A percentile compares a stretch with the other conserved stretches of the same genome.
phyloP scores from a whole-genome alignment of 495 filamentous ascomycete genomes.

The Chaetomium cochliodes region DNA sequence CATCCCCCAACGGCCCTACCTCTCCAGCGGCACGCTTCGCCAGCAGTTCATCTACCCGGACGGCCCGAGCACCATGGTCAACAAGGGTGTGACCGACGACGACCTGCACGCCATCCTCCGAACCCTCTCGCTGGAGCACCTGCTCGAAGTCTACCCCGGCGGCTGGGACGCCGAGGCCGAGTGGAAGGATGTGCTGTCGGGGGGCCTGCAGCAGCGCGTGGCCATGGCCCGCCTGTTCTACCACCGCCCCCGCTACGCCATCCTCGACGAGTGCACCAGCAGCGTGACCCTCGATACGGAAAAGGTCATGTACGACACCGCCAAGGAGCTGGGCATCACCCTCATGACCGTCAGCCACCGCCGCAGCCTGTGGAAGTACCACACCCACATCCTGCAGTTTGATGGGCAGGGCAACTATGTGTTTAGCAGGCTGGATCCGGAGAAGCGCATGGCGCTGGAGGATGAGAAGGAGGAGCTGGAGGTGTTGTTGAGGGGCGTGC shows the following conservation, averaged over 20 bases:
- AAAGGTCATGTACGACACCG: slow-evolving; percentile 93
- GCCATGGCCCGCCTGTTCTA: slow-evolving; percentile 98
- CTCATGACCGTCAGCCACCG: slow-evolving; percentile 95
- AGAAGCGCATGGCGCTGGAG: slow-evolving; percentile 78
- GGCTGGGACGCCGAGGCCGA: slow-evolving; percentile 96
- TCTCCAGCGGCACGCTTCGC: slow-evolving; percentile 81
- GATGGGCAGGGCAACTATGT: slow-evolving; percentile 90
- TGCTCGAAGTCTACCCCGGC: slow-evolving; percentile 73
- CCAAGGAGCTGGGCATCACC: slow-evolving; percentile 86
- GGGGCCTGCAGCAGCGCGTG: slow-evolving; percentile 92
- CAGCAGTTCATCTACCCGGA: slow-evolving; percentile 98
- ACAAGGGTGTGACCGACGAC: slow-evolving; percentile 76
- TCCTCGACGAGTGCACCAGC: slow-evolving; percentile 94
- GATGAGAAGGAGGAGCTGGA: slow-evolving; percentile 97
- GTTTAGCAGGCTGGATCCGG: slow-evolving; percentile 88
- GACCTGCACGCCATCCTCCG: slow-evolving; percentile 75
- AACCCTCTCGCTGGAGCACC: slow-evolving; percentile 74
- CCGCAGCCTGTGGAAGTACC: slow-evolving; percentile 92
- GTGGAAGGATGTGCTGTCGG: slow-evolving; percentile 88
- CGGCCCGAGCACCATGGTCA: slow-evolving; percentile 78
- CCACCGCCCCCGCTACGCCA: slow-evolving; percentile 86
- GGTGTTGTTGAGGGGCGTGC: slow-evolving; percentile 73
- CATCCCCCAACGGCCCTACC: slow-evolving; percentile 93
- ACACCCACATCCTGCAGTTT: slow-evolving; percentile 90
- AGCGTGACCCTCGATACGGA: slow-evolving; percentile 91